Conservation (phyloP, 2,329 filamentous ascomycete genomes). For the Colletotrichum siamense region DNA sequence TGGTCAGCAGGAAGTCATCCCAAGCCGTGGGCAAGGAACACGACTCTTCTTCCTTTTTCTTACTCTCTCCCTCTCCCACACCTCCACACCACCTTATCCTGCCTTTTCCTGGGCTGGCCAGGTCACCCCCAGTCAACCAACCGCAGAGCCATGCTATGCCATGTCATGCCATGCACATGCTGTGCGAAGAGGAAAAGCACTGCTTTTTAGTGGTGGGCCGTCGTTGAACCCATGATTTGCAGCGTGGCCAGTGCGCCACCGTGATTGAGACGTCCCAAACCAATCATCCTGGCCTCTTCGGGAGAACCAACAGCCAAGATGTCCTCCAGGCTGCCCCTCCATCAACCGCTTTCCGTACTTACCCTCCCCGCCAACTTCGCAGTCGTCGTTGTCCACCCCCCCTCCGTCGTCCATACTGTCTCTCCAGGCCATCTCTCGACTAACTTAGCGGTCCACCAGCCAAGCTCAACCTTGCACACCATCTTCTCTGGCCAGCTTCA, state of each 20-base stretch:
- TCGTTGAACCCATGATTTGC: constrained; percentile 21
- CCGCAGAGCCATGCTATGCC: not conserved
- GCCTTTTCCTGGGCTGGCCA: not conserved
- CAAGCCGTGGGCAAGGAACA: not conserved
- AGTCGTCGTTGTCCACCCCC: not conserved
- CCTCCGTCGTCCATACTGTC: not conserved
- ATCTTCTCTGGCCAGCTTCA: not conserved
- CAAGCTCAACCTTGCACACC: constrained; percentile 19
- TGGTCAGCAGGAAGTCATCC: not conserved
- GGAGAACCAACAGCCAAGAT: constrained; percentile 1
- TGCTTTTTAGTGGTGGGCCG: not conserved
- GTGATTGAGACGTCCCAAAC: not conserved
- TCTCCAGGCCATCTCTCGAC: not conserved
- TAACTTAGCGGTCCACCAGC: not conserved
- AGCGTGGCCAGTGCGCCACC: constrained; percentile 7
- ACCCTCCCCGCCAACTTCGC: not conserved
- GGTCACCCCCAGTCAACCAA: not conserved
- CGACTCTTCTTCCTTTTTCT: not conserved
- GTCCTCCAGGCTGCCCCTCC: not conserved
- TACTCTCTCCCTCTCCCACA: not conserved
- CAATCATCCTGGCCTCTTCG: constrained; percentile 7
- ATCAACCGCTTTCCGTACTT: not conserved
- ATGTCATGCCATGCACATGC: constrained; percentile 1
- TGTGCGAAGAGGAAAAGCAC: not conserved
- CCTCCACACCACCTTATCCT: not conserved